These are phyloP conservation scores for Buddleja alternifolia DNA, from an alignment of 257 asterid species.

Conservation along the genomic window DNA sequence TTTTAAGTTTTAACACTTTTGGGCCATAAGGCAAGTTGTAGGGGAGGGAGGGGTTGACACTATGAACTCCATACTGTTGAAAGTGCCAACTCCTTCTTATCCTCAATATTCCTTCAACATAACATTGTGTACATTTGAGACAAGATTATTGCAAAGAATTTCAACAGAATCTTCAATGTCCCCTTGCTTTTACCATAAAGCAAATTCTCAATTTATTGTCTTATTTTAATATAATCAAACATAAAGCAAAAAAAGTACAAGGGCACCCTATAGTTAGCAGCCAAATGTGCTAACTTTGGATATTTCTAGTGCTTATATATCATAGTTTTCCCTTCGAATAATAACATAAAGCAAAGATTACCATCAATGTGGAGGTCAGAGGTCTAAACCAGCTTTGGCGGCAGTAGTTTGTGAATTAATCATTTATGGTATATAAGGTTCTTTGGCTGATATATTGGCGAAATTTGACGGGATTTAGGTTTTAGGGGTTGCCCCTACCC, in stretches of 20 bases:
- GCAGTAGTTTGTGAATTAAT: too few species aligned
- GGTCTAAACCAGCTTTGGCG: too few species aligned
- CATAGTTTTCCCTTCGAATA: too few species aligned
- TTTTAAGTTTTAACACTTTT: not conserved
- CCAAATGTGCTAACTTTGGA: too few species aligned
- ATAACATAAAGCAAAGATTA: too few species aligned
- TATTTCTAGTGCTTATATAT: too few species aligned
- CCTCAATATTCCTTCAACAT: slow-evolving; percentile 35
- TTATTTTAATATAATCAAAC: not conserved
- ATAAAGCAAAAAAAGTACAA: not conserved
- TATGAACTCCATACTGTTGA: slow-evolving; percentile 46
- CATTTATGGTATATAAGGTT: too few species aligned
- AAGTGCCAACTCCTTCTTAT: slow-evolving; percentile 47
- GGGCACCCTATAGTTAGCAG: too few species aligned
- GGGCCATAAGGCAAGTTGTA: slow-evolving; percentile 31
- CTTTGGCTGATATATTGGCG: too few species aligned
- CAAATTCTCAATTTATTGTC: not conserved
- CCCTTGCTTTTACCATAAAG: not conserved
- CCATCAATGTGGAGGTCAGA: too few species aligned
- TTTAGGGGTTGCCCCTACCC: too few species aligned
- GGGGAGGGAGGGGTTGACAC: slow-evolving; percentile 46
- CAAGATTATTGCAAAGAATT: slow-evolving; percentile 20
- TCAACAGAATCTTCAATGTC: slow-evolving; percentile 12
- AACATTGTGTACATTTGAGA: slow-evolving; percentile 15
- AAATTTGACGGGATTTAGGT: too few species aligned